Base-by-base conservation (phyloP, 1,284 basidiomycete genomes). In the Ganoderma lucidum region DNA sequence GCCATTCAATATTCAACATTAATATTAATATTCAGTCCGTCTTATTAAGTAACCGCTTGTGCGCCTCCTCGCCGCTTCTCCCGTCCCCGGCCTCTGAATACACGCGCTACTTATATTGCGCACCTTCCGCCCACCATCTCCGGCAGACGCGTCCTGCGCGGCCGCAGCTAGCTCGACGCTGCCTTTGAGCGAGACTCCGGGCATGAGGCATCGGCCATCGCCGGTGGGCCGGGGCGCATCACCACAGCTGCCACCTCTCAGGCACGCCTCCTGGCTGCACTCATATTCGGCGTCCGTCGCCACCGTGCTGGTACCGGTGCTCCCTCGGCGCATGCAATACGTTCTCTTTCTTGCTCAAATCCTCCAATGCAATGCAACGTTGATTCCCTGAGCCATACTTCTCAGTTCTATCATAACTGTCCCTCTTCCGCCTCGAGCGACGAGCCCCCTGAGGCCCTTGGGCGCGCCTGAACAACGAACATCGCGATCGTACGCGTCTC, bases 171-270 rank as follows among this genome's bases (percentile, higher is more conserved):
- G 9, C 48, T 51, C 48, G 10, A 17, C 45, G 17, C 23, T 44
- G 41, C 45, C 58, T 59, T 61, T 64, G 59, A 66, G 67, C 60
- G 42, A 64, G 63, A 17, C 30, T 3, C 62, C 48, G 48, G 23
- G 9, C 48, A 51, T 28, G 69, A 70, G 67, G 71, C 67, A 67
- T 65, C 70, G 72, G 72, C 35, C 70, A 73, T 73, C 72, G 61
- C 72, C 72, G 68, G 51, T 44, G 39, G 51, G 51, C 62, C 59
- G 56, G 58, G 64, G 55, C 64, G 63, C 66, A 70, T 72, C 71
- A 72, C 58, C 62, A 60, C 9, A 2, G 62, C 65, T 65, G 71
- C 64, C 71, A 64, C 61, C 63, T 69, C 67, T 70, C 72, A 73
- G 72, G 72, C 72, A 73, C 72, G 65, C 63, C 42, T 51, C 35